A percentile compares a stretch with the other conserved stretches of the same genome.
These are phyloP conservation scores for Hemerocallis citrina DNA, from an alignment of 106 monocot genomes.

Conservation along the genomic window DNA sequence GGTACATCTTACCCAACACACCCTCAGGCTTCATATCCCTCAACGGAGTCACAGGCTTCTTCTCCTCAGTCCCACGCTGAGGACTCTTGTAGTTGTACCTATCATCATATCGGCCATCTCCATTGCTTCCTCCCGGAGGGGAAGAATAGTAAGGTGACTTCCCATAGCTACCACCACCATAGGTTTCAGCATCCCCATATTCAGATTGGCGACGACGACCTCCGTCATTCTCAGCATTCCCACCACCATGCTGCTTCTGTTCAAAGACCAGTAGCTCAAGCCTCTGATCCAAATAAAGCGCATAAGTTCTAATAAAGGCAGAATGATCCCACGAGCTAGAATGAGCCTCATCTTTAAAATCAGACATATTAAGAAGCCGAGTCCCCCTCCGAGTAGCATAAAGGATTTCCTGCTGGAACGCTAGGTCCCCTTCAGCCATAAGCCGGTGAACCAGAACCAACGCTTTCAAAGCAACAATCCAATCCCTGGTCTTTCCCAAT, in stretches of 20 bases:
- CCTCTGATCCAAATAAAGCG: conserved; percentile 64
- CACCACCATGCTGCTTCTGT: conserved; percentile 18
- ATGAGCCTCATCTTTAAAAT: conserved; percentile 74
- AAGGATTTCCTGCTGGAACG: conserved; percentile 62
- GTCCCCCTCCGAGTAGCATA: conserved; percentile 57
- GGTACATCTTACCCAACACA: conserved; percentile 52
- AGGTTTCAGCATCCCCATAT: conserved; percentile 8
- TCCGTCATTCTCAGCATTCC: neutral
- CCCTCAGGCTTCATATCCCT: conserved; percentile 63
- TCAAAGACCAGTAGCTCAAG: conserved; percentile 56
- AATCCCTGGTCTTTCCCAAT: conserved; percentile 54
- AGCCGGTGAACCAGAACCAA: conserved; percentile 67
- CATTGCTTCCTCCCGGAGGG: neutral
- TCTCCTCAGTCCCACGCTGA: conserved; percentile 13
- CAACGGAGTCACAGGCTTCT: conserved; percentile 36
- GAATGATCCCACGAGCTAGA: conserved; percentile 72
- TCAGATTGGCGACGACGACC: conserved; percentile 6
- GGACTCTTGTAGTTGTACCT: conserved; percentile 2
- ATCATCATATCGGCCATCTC: conserved; percentile 18
- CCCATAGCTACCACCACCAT: conserved; percentile 8
- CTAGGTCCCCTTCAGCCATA: conserved; percentile 45
- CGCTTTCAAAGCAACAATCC: conserved; percentile 66
- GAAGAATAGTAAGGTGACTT: conserved; percentile 14
- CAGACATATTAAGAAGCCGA: conserved; percentile 66
- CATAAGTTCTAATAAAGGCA: conserved; percentile 68